Evolutionary conservation across 306 rosid genomes (phyloP).

Genomic region (Prosopis cineraria): DNA sequence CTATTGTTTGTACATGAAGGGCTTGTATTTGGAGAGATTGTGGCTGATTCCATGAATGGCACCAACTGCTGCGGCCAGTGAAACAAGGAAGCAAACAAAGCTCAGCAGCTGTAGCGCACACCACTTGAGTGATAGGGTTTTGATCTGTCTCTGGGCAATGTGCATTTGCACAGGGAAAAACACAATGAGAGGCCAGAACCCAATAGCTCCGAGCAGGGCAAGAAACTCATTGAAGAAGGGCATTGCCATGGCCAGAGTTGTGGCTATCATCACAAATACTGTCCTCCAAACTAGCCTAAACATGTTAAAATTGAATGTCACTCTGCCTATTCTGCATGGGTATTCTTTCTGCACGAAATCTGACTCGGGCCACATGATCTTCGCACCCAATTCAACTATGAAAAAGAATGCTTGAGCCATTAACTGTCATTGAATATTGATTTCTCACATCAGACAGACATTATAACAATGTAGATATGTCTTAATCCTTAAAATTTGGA

Average conservation of each 20-base stretch:
- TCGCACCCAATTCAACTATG: conserved; percentile 53
- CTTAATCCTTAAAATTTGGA: not conserved
- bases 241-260: conserved; percentile 51
- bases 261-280: conserved; percentile 44
- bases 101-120: conserved; percentile 53
- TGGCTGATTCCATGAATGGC: conserved; percentile 49
- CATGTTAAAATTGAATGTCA: conserved; percentile 39
- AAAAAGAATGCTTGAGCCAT: conserved; percentile 58
- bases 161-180: conserved; percentile 74
- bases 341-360: conserved; percentile 48
- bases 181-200: conserved; percentile 63
- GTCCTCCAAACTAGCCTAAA: conserved; percentile 74
- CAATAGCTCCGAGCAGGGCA: conserved; percentile 62
- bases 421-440: conserved; percentile 42
- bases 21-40: conserved; percentile 44
- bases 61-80: conserved; percentile 51
- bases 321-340: conserved; percentile 21
- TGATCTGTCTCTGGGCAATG: conserved; percentile 50
- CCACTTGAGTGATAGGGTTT: conserved; percentile 45
- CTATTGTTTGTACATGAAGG: conserved; percentile 45
- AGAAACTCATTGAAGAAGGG: conserved; percentile 69
- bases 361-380: conserved; percentile 55
- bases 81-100: conserved; percentile 43
- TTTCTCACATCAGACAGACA: not conserved
- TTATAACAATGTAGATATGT: not conserved